phyloP scores from a whole-genome alignment of 2,329 filamentous ascomycete species.

The Waltergamsia citrina region DNA sequence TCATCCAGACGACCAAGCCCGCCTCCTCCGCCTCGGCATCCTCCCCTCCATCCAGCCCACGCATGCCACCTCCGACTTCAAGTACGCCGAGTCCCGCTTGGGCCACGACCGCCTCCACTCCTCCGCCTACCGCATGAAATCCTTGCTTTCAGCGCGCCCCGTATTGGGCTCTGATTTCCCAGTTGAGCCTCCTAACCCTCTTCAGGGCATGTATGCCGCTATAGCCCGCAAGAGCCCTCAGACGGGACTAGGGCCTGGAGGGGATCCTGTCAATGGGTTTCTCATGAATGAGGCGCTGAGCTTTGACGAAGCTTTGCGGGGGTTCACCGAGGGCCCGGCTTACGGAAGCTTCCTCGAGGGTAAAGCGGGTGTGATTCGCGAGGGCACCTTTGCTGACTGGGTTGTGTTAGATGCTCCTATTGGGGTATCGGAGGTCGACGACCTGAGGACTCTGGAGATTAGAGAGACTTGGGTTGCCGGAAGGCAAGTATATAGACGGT shows the following conservation, averaged over 20 bases:
- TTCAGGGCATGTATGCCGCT: slow-evolving; percentile 61
- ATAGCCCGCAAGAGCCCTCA: slow-evolving; percentile 50
- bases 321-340: slow-evolving; percentile 52
- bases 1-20: slow-evolving; percentile 51
- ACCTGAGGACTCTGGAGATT: slow-evolving; percentile 43
- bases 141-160: slow-evolving; percentile 41
- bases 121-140: slow-evolving; percentile 59
- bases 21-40: slow-evolving; percentile 49
- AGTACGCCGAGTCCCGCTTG: slow-evolving; percentile 52
- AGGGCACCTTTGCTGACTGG: slow-evolving; percentile 60
- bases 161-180: slow-evolving; percentile 63
- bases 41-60: slow-evolving; percentile 64
- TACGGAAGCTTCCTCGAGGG: slow-evolving; percentile 50
- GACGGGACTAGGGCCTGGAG: slow-evolving; percentile 39
- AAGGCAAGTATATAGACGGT: slow-evolving; percentile 37
- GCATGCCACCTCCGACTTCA: slow-evolving; percentile 63
- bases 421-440: slow-evolving; percentile 37
- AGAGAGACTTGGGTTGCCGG: slow-evolving; percentile 62
- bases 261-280: slow-evolving; percentile 39
- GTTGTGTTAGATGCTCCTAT: slow-evolving; percentile 55
- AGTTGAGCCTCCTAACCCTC: slow-evolving; percentile 59
- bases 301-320: slow-evolving; percentile 48
- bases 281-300: slow-evolving; percentile 48
- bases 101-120: slow-evolving; percentile 41
- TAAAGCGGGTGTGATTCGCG: slow-evolving; percentile 46